Base-by-base conservation (phyloP, 1,284 basidiomycete genomes). In the Ustilago crameri region DNA sequence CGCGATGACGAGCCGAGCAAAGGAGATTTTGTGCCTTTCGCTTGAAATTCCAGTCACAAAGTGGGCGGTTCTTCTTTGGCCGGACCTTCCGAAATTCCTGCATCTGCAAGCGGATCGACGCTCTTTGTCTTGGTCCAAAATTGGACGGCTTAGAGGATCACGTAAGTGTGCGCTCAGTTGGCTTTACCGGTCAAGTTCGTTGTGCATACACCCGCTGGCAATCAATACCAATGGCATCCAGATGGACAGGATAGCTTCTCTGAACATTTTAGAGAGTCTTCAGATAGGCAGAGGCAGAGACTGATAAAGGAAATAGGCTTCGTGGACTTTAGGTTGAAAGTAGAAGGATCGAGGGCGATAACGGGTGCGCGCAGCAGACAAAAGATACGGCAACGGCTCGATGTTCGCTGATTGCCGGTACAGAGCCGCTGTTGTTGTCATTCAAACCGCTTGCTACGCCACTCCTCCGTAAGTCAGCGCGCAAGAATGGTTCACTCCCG, bases 1-100 rank as follows among this genome's bases (percentile, higher is more conserved):
- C 23, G 35, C 50, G 53, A 66, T 56, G 63, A 60, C 56, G 56
- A 54, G 35, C 15, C 20, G 20, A 62, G n/a, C 10, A 15, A 41
- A 45, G 51, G 52, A 51, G 54, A 55, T 44, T 53, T 56, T 43
- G 32, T 34, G 32, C 37, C 22, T n/a, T 46, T 60, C 61, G 61
- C 61, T 53, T 56, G 46, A 38, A 38, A 15, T 22, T n/a, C 14
- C 4, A 17, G 8, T 20, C 18, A 51, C 35, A n/a, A n/a, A n/a
- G n/a, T n/a, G n/a, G n/a, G n/a, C n/a, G n/a, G n/a, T n/a, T n/a
- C n/a, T n/a, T n/a, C n/a, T n/a, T n/a, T n/a, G n/a, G n/a, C n/a
- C n/a, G n/a, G n/a, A n/a, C n/a, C n/a, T 37, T n/a, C 35, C 35
- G 35, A 37, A 15, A 37, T 37, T 37, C 35, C 35, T 37, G 35